A percentile compares a stretch with the other conserved stretches of the same genome.
Conservation (phyloP, 1,284 basidiomycete species). For the Xerocomus tenax region DNA sequence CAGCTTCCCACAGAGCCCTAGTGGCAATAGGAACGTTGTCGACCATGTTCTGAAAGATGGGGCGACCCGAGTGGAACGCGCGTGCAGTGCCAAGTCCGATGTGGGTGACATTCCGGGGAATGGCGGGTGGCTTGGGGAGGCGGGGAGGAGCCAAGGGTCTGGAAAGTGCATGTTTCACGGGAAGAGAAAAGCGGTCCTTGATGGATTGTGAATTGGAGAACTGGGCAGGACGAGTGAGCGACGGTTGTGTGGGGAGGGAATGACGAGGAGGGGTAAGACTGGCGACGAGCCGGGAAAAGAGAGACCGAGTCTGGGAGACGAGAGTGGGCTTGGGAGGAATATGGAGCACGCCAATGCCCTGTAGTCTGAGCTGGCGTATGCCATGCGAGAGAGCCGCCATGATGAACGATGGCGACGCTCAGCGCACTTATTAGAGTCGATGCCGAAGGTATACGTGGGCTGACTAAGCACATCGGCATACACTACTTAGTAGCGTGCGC, state of each 20-base stretch:
- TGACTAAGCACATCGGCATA: slow-evolving; percentile 16
- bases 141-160: slow-evolving; percentile 38
- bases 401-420: not conserved
- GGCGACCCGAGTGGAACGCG: slow-evolving; percentile 61
- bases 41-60: slow-evolving; percentile 66
- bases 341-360: slow-evolving; percentile 15
- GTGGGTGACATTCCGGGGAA: slow-evolving; percentile 47
- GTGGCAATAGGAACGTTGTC: slow-evolving; percentile 67
- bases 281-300: slow-evolving; percentile 48
- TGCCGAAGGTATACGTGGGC: not conserved
- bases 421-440: not conserved
- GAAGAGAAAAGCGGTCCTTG: slow-evolving; percentile 42
- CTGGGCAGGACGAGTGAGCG: slow-evolving; percentile 32
- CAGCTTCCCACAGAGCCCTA: slow-evolving; percentile 61
- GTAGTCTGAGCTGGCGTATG: slow-evolving; percentile 20
- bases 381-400: slow-evolving; percentile 26
- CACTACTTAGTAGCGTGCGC: no score
- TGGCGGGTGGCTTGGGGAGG: slow-evolving; percentile 48
- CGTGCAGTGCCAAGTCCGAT: slow-evolving; percentile 65
- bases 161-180: slow-evolving; percentile 43
- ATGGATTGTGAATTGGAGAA: slow-evolving; percentile 31
- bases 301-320: slow-evolving; percentile 43
- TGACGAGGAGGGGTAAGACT: slow-evolving; percentile 36
- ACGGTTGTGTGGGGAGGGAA: slow-evolving; percentile 29
- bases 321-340: not conserved